phyloP scores from a whole-genome alignment of 768 basidiomycete genomes.

The Boletus vinaceobasis region DNA sequence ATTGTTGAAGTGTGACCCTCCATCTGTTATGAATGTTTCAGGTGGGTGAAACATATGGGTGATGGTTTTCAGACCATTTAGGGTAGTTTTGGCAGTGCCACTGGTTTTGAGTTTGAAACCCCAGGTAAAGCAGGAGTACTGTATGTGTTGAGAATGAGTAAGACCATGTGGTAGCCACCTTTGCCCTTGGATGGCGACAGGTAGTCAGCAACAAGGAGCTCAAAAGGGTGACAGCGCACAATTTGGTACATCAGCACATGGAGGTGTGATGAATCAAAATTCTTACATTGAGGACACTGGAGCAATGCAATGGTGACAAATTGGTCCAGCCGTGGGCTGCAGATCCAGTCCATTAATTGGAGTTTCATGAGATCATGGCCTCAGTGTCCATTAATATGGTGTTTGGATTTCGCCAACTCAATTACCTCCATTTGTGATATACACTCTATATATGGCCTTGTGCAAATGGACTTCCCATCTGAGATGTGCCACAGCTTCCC shows the following conservation, averaged over 20 bases:
- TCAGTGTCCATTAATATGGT: conserved; percentile 9
- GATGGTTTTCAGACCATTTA: no score
- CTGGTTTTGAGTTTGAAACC: no score
- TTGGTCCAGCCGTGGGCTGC: not conserved
- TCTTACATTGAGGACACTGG: conserved; percentile 24
- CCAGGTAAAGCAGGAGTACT: conserved; percentile 31
- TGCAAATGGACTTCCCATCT: not conserved
- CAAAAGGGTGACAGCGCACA: conserved; percentile 33
- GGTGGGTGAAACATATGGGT: no score
- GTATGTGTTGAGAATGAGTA: conserved; percentile 27
- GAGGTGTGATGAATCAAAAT: conserved; percentile 17
- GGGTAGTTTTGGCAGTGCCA: no score
- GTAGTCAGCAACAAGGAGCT: conserved; percentile 31
- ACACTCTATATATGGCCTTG: not conserved
- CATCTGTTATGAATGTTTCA: no score
- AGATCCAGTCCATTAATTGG: not conserved
- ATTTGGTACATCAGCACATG: conserved; percentile 36
- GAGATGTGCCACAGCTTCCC: conserved; percentile 17
- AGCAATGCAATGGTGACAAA: conserved; percentile 9
- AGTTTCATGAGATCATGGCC: no score
- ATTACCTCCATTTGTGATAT: conserved; percentile 6
- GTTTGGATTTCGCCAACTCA: not conserved
- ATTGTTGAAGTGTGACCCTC: no score
- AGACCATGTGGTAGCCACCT: conserved; percentile 29
- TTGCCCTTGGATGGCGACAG: conserved; percentile 34